phyloP scores from a whole-genome alignment of 1,284 basidiomycete species.

The Cystobasidiaceae sp. region DNA sequence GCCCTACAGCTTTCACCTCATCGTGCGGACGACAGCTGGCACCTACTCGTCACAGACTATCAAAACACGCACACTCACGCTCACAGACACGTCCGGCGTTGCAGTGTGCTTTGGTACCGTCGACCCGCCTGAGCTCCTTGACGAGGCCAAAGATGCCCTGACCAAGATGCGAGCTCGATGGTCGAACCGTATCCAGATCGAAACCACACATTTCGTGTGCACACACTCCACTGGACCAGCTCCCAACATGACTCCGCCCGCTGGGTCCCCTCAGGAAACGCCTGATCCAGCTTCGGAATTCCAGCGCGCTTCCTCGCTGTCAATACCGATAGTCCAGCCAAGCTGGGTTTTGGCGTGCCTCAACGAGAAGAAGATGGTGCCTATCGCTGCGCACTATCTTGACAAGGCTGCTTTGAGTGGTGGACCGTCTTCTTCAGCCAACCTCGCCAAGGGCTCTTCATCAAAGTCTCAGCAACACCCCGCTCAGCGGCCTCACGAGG shows the following conservation, averaged over 20 bases:
- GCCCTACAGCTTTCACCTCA: constrained; percentile 85
- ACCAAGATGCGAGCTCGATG: constrained; percentile 77
- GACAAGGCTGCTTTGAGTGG: constrained; percentile 24
- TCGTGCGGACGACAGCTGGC: constrained; percentile 79
- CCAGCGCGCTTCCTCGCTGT: constrained; percentile 80
- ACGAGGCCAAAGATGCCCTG: constrained; percentile 70
- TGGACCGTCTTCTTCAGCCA: constrained; percentile 11
- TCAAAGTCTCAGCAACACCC: neutral
- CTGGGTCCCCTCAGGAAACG: constrained; percentile 1
- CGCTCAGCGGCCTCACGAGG: neutral
- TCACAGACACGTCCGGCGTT: constrained; percentile 87
- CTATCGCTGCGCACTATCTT: constrained; percentile 40
- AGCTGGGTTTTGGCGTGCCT: constrained; percentile 44
- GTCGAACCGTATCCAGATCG: constrained; percentile 89
- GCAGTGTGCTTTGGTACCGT: constrained; percentile 86
- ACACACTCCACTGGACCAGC: constrained; percentile 63
- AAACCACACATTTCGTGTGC: constrained; percentile 93
- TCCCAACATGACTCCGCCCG: constrained; percentile 48
- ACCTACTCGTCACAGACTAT: constrained; percentile 77
- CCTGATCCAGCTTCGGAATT: constrained; percentile 68
- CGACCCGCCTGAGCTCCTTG: constrained; percentile 65
- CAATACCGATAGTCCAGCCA: constrained; percentile 51
- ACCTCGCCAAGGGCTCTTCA: constrained; percentile 1
- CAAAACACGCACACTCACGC: constrained; percentile 79
- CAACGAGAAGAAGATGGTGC: constrained; percentile 42